These are phyloP conservation scores for Thamnidium elegans DNA, from an alignment of 192 early-diverging fungal genomes.

Conservation along the genomic window DNA sequence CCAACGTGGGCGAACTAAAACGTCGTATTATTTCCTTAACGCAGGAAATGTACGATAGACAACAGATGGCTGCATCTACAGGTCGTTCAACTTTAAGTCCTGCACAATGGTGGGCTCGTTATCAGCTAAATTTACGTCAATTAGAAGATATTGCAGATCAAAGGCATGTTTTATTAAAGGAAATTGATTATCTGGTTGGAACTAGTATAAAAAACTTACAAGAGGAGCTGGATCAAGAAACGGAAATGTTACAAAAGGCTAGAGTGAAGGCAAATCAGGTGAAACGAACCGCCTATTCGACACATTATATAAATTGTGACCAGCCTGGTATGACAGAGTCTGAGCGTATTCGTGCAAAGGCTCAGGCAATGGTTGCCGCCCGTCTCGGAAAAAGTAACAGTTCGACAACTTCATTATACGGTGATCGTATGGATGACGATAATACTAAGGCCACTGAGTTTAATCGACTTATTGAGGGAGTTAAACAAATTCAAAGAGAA, in stretches of 20 bases:
- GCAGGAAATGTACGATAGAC: conserved; percentile 11
- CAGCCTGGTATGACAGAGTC: conserved; percentile 38
- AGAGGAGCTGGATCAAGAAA: conserved; percentile 13
- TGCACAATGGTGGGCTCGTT: conserved; percentile 25
- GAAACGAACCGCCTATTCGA: neutral
- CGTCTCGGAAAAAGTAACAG: conserved; percentile 24
- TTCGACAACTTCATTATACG: neutral
- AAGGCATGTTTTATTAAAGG: conserved; percentile 19
- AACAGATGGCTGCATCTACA: conserved; percentile 1
- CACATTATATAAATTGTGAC: neutral
- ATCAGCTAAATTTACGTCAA: conserved; percentile 26
- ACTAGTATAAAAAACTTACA: conserved; percentile 20
- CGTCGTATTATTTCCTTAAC: conserved; percentile 7
- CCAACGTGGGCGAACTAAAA: conserved; percentile 14
- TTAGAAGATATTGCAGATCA: conserved; percentile 28
- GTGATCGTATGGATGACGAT: neutral
- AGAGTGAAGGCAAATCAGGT: conserved; percentile 2
- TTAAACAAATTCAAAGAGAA: neutral
- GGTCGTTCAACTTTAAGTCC: neutral
- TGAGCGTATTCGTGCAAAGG: conserved; percentile 46
- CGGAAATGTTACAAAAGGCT: conserved; percentile 10
- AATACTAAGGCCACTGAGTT: neutral
- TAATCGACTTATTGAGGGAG: neutral
- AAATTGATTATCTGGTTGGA: conserved; percentile 27
- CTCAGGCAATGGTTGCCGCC: conserved; percentile 50